phyloP scores from a whole-genome alignment of 805 yeast species.

The Saccharomycopsis sp. region DNA sequence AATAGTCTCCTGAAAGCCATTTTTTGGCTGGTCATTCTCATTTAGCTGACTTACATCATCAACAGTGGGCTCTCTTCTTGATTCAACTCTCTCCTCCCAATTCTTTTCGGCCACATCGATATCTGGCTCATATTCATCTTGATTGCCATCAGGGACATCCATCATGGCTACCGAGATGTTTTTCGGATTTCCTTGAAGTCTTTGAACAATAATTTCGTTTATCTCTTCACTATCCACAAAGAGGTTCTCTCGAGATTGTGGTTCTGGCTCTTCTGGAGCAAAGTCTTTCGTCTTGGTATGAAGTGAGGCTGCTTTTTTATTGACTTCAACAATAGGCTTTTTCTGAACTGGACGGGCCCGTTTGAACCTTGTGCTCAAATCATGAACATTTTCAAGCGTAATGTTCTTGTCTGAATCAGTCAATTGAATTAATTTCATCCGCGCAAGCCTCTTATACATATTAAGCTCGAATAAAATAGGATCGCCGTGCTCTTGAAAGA shows the following conservation, averaged over 20 bases:
- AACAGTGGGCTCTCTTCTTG: not conserved
- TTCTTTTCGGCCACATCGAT: not conserved
- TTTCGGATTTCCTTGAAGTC: not conserved
- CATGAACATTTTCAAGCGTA: not conserved
- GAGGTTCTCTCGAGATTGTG: not conserved
- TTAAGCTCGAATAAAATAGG: slow-evolving; percentile 16
- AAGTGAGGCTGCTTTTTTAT: not conserved
- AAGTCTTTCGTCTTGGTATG: no score
- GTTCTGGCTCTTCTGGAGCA: not conserved
- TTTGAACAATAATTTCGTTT: not conserved
- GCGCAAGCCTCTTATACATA: slow-evolving; percentile 8
- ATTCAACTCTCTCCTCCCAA: not conserved
- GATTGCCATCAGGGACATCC: not conserved
- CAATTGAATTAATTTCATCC: slow-evolving; percentile 9
- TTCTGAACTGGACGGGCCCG: not conserved
- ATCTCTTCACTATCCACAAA: not conserved
- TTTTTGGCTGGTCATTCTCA: not conserved
- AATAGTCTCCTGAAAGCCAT: slow-evolving; percentile 12
- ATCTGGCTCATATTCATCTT: not conserved
- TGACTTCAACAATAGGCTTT: not conserved
- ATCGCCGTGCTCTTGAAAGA: slow-evolving; percentile 12
- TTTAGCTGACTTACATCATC: not conserved
- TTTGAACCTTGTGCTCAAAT: not conserved
- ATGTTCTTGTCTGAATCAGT: slow-evolving; percentile 11
- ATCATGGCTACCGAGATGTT: not conserved